Evolutionary conservation across 345 rosid species (phyloP).

Genomic region (Murraya koenigii): DNA sequence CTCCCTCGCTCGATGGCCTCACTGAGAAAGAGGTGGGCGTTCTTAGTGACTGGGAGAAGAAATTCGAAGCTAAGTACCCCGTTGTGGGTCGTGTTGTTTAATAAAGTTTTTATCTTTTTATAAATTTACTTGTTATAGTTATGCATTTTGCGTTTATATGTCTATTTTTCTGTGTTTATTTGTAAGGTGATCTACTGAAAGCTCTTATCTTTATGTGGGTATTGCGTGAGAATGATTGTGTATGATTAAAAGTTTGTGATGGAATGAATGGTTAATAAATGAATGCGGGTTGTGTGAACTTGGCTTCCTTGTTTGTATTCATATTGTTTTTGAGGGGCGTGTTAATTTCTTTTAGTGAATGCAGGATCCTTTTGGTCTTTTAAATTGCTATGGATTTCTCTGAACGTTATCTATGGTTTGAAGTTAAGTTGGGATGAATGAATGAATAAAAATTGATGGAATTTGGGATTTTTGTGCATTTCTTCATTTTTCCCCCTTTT

Average conservation of each 20-base stretch:
- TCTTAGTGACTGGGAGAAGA: constrained; percentile 82
- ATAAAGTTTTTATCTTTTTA: constrained; percentile 3
- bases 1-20: constrained; percentile 62
- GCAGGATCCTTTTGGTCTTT: neutral
- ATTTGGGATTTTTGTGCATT: neutral
- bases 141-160: neutral
- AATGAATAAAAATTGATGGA: neutral
- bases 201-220: constrained; percentile 1
- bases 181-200: neutral
- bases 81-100: constrained; percentile 70
- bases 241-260: neutral
- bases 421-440: neutral
- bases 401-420: neutral
- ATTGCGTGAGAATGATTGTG: neutral
- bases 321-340: neutral
- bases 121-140: neutral
- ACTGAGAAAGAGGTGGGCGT: constrained; percentile 74
- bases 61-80: constrained; percentile 84
- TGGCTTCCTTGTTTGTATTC: neutral
- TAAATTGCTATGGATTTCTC: neutral
- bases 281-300: constrained; percentile 2
- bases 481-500: neutral
- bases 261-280: constrained; percentile 7
- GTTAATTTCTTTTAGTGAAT: neutral
- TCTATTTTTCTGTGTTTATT: neutral